Conservation (phyloP, 169 alveolate genomes). For the Plasmodium vivax region DNA sequence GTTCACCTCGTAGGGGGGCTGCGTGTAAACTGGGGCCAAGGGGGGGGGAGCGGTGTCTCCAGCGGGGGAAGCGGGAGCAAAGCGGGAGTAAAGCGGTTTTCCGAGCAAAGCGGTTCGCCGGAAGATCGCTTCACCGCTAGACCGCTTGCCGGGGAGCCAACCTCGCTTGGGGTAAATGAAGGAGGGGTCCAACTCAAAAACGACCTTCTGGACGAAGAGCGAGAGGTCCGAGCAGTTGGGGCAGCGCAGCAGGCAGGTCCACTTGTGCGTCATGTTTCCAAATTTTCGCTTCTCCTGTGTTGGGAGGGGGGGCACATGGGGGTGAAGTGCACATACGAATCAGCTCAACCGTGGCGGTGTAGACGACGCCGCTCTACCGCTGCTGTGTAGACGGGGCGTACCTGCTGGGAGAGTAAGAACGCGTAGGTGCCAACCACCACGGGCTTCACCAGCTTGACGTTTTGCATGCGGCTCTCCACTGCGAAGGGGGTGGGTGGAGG, state of each 20-base stretch:
- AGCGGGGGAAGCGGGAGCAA: neutral
- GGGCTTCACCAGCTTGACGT: conserved; percentile 79
- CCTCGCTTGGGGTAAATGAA: conserved; percentile 92
- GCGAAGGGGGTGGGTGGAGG: neutral
- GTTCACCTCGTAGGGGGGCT: conserved; percentile 85
- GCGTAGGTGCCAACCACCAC: conserved; percentile 82
- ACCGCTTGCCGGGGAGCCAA: neutral
- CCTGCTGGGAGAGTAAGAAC: conserved; percentile 77
- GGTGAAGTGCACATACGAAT: neutral
- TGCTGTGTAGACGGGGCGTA: neutral
- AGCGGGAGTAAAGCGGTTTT: neutral
- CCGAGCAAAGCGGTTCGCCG: neutral
- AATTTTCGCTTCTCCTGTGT: conserved; percentile 90
- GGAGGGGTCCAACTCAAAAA: conserved; percentile 92
- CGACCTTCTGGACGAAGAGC: conserved; percentile 90
- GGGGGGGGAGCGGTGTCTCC: neutral
- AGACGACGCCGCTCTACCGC: neutral
- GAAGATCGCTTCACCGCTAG: too few species aligned
- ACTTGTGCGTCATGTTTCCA: conserved; percentile 92
- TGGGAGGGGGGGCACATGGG: neutral
- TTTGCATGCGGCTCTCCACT: conserved; percentile 77
- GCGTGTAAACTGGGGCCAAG: conserved; percentile 74
- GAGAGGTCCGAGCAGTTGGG: conserved; percentile 92
- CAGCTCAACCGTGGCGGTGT: neutral
- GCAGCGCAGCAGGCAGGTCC: conserved; percentile 94